Conservation (phyloP, 1,284 basidiomycete species). For the Moesziomyces globuligerus region DNA sequence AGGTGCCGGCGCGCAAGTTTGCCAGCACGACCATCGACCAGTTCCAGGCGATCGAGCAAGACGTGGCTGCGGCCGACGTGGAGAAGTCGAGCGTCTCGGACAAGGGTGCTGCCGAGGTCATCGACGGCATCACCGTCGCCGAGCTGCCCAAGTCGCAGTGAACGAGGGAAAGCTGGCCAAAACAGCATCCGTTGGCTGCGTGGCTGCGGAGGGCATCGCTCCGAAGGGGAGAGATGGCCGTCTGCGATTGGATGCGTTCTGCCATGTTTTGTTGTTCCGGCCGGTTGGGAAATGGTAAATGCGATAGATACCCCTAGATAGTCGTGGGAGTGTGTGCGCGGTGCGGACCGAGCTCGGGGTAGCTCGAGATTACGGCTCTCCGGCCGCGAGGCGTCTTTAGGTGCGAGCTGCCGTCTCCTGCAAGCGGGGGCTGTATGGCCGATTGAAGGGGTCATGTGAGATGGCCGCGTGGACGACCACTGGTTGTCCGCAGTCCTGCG, state of each 20-base stretch:
- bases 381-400: too few species aligned
- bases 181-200: too few species aligned
- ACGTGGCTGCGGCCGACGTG: constrained; percentile 11
- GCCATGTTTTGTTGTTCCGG: background rate
- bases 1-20: constrained; percentile 67
- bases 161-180: too few species aligned
- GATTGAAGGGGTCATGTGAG: too few species aligned
- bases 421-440: too few species aligned
- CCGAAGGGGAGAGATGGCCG: constrained; percentile 3
- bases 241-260: too few species aligned
- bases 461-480: too few species aligned
- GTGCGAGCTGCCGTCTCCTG: too few species aligned
- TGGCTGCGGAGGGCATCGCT: constrained; percentile 6
- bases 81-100: constrained; percentile 28
- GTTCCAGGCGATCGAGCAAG: constrained; percentile 40
- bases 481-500: too few species aligned
- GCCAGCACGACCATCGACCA: constrained; percentile 61
- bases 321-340: background rate
- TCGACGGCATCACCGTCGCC: constrained; percentile 4
- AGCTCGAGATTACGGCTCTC: too few species aligned
- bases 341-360: constrained; percentile 22
- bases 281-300: constrained; percentile 1
- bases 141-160: constrained; percentile 10
- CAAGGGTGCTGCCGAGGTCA: constrained; percentile 2
- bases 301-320: constrained; percentile 12